Base-by-base conservation (phyloP, 345 rosid genomes). In the Brassica incana region DNA sequence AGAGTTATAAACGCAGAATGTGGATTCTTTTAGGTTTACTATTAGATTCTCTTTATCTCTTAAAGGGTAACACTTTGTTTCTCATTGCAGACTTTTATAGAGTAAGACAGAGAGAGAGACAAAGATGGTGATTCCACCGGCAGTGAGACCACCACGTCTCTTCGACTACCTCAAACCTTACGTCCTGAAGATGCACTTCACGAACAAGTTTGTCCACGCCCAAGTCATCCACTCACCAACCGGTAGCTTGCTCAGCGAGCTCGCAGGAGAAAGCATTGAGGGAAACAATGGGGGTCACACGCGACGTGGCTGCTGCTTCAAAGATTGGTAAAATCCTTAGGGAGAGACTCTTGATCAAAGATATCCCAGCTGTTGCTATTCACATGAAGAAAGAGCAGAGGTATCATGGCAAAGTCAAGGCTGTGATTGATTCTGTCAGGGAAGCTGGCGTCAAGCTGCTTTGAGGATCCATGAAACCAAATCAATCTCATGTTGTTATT, bases 251-350 rank as follows among this genome's bases (percentile, higher is more conserved):
- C 27, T 83, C 92, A 0, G 97, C 96, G 1, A 93, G 91, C 81
- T 91, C 94, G 14, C 97, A 89, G 74, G 97, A 92, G 85, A 89
- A 88, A 86, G 85, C 88, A 59, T 60, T 95, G 68, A 87, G 97
- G 80, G 18, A 81, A 8, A 85, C 85, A 82, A 84, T 87, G 86
- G 94, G 60, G 32, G 77, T 84, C 68, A 84, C 93, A 16, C 85
- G 92, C 27, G 96, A 95, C 56, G 92, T 92, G n/a, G 97, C 93
- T 0, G 96, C 96, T 60, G 98, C 99, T 61, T 83, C 96, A 15
- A 86, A 85, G 85, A 95, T 90, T 48, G 97, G 97, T 72, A 94
- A 90, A 82, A 75, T 92, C 43, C 86, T 91, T 2, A 95, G 87
- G 30, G 95, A 89, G 74, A 89, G 94, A 15, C 86, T 91, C 68